Percentiles rank a stretch among this genome's conserved stretches.
These are phyloP conservation scores for Puccinia triticina DNA, from an alignment of 1,284 basidiomycete species.

Conservation along the genomic window DNA sequence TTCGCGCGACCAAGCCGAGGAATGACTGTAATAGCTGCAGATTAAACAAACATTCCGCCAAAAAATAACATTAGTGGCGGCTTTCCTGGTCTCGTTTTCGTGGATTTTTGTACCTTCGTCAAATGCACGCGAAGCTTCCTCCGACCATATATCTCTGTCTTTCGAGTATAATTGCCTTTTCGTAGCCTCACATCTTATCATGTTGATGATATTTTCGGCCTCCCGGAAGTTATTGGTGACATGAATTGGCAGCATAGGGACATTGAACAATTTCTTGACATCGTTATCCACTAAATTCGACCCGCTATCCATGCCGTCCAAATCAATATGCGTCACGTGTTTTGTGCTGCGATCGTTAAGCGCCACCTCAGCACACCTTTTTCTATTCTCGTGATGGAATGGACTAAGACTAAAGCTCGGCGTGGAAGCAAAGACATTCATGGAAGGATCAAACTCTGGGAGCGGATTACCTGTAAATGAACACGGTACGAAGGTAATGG, in stretches of 20 bases:
- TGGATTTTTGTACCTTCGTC: constrained; percentile 18
- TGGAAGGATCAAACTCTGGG: neutral
- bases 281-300: constrained; percentile 7
- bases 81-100: neutral
- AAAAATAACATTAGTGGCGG: neutral
- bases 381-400: neutral
- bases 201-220: constrained; percentile 28
- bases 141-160: constrained; percentile 38
- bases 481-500: neutral
- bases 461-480: neutral
- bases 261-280: constrained; percentile 33
- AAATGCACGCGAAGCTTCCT: constrained; percentile 40
- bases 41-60: neutral
- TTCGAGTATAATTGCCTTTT: constrained; percentile 26
- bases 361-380: neutral
- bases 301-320: neutral
- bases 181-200: constrained; percentile 26
- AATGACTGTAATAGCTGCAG: constrained; percentile 60
- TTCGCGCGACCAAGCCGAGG: constrained; percentile 64
- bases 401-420: neutral
- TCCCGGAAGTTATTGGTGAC: constrained; percentile 32
- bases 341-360: neutral
- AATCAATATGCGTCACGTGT: neutral
- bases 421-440: neutral
- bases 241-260: constrained; percentile 36